Evolutionary conservation across 768 basidiomycete genomes (phyloP), one percentile per base, ranked within the genome.

Genomic region (Leucogyrophana mollusca): DNA sequence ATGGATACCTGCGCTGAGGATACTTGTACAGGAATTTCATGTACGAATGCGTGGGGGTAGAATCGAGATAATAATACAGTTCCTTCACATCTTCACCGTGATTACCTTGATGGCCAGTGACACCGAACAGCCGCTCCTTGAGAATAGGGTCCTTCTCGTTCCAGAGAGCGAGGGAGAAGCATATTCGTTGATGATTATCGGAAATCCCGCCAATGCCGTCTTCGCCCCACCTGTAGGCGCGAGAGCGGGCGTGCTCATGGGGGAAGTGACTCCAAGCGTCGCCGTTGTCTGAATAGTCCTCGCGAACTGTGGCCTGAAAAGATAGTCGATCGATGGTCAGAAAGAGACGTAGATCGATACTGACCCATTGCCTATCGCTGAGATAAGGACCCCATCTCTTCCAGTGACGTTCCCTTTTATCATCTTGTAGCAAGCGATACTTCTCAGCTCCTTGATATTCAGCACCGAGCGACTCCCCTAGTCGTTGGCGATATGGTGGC

Each of bases 11-110:
- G 56, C 83, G 75, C 65, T 99, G 96, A 10, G 96, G 94, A 57
- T 99, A 99, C 66, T 99, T 99, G 81, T 99, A 99, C 46, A 97
- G 72, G 68, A 91, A 97, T 67, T 99, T 99, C 96, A 99, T 98
- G 78, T 98, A 99, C 5, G 94, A 96, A 60, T 99, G 96, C 2
- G 96, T 97, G 30, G 96, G 96, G 1, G 96, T 97, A 30, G 92
- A 95, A 65, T 98, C 96, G 50, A 99, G 80, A 67, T 99, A 99
- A 65, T 95, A 99, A 67, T 99, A 99, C 22, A 98, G 73, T 62
- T 99, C 96, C 69, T 98, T 98, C 72, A 95, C 94, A 61, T 99
- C 96, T 68, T 99, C 96, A 52, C 96, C 96, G 65, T 99, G 96
- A 64, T 99, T 99, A 37, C 96, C 95, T 72, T 99, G 87, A 60